Evolutionary conservation across 2,329 filamentous ascomycete species (phyloP).

Genomic region (Diplodia intermedia): DNA sequence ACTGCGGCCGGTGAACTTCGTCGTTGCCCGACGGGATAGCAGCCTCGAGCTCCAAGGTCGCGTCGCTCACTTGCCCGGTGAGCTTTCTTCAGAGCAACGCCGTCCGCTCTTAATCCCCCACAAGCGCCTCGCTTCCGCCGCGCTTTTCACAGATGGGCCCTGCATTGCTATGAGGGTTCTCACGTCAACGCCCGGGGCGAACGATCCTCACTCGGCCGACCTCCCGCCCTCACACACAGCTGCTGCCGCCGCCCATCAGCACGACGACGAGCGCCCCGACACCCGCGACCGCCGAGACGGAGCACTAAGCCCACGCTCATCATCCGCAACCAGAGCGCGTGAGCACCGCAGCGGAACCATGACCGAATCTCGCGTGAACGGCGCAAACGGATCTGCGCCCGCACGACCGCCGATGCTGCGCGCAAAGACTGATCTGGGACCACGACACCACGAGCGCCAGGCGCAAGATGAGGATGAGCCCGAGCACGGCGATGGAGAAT

Average conservation of each 20-base stretch:
- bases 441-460: constrained; percentile 42
- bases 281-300: constrained; percentile 1
- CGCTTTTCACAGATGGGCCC: constrained; percentile 23
- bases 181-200: constrained; percentile 27
- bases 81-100: constrained; percentile 5
- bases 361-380: constrained; percentile 24
- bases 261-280: constrained; percentile 10
- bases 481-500: constrained; percentile 57
- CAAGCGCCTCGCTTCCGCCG: constrained; percentile 7
- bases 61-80: constrained; percentile 14
- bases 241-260: background rate
- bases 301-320: constrained; percentile 25
- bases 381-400: constrained; percentile 12
- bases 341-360: constrained; percentile 19
- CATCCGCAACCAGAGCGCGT: constrained; percentile 23
- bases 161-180: constrained; percentile 30
- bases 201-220: constrained; percentile 15
- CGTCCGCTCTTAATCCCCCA: background rate
- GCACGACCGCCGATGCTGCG: constrained; percentile 51
- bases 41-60: constrained; percentile 9
- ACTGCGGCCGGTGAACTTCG: constrained; percentile 1
- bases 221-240: constrained; percentile 2
- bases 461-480: constrained; percentile 47
- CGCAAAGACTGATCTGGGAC: constrained; percentile 62
- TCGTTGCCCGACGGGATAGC: background rate